Conservation (phyloP, 2,329 filamentous ascomycete species). For the Dothideomycetidae sp. region DNA sequence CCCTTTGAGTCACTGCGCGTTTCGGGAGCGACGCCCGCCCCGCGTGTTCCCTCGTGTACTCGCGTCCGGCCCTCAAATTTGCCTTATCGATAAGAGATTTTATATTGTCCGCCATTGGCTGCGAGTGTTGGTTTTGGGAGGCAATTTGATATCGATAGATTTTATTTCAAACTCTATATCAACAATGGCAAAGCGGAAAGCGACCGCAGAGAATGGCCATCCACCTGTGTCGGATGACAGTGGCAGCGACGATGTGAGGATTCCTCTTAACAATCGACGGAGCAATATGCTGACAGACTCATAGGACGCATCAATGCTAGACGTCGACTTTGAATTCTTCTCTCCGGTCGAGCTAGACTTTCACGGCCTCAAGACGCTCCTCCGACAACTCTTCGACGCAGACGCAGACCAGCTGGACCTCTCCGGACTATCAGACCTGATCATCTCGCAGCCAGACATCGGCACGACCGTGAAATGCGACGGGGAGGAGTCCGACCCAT, state of each 20-base stretch:
- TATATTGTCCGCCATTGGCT: not conserved
- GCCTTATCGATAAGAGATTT: constrained; percentile 8
- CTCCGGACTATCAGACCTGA: constrained; percentile 70
- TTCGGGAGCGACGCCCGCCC: constrained; percentile 3
- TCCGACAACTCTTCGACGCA: constrained; percentile 83
- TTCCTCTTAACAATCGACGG: no score
- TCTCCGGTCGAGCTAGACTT: constrained; percentile 90
- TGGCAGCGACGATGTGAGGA: constrained; percentile 18
- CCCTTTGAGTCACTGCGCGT: constrained; percentile 1
- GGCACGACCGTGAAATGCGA: constrained; percentile 97
- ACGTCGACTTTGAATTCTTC: constrained; percentile 98
- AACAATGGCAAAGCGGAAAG: constrained; percentile 39
- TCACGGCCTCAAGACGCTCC: constrained; percentile 77
- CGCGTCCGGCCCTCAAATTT: no score
- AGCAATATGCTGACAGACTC: constrained; percentile 9
- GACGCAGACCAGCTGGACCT: constrained; percentile 78
- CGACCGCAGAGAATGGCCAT: constrained; percentile 30
- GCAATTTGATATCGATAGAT: not conserved
- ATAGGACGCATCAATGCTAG: constrained; percentile 78
- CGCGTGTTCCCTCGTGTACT: constrained; percentile 5
- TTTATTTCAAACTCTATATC: constrained; percentile 5
- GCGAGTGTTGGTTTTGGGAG: not conserved
- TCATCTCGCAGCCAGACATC: constrained; percentile 72
- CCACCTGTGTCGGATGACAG: constrained; percentile 27
- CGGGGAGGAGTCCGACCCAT: constrained; percentile 81